Evolutionary conservation across 1,284 basidiomycete species (phyloP), one percentile per base, ranked within the genome.

Genomic region (Ustilago nuda): DNA sequence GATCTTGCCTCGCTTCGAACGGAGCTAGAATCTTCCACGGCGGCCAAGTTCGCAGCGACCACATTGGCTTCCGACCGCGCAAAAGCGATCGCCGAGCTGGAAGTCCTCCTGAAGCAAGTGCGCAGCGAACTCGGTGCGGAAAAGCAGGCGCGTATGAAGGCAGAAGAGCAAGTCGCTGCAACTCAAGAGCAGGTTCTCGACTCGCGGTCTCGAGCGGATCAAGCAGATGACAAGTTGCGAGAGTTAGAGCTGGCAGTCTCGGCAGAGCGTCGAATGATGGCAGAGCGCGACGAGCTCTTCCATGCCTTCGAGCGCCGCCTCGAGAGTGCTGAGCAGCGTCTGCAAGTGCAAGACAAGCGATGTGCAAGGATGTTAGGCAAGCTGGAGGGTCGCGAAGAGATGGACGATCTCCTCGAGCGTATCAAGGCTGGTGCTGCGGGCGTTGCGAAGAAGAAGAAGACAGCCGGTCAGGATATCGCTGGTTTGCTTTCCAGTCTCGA

Each of bases 321-420:
- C 43, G 78, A 82, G 39, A 73, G 66, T 15, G 81, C 79, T 36
- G 82, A 82, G 50, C 62, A 57, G 63, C 74, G 79, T n/a, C 74
- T 85, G 39, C 75, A 82, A 48, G 79, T 79, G 48, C 78, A 82
- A 50, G 82, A 85, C 61, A 70, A 79, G 61, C 75, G 82, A 41
- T 84, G 83, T 48, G 80, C 80, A 46, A 71, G 74, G 33, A 72
- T 85, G 68, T 67, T 85, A 19, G 84, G 84, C 66, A 85, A 85
- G 65, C 70, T 64, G 39, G 84, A 85, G 39, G 84, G 84, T 11
- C 80, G 84, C 15, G 84, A 85, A 50, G 83, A 84, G 66, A 84
- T 85, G 82, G 84, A 85, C 70, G 80, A 82, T 52, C 63, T 85
- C 36, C 72, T 85, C 50, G 76, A 77, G 68, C 81, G 80, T 50